A percentile compares a stretch with the other conserved stretches of the same genome.
Conservation (phyloP, 1,139 yeast species). For the Suhomyces coccinellae region DNA sequence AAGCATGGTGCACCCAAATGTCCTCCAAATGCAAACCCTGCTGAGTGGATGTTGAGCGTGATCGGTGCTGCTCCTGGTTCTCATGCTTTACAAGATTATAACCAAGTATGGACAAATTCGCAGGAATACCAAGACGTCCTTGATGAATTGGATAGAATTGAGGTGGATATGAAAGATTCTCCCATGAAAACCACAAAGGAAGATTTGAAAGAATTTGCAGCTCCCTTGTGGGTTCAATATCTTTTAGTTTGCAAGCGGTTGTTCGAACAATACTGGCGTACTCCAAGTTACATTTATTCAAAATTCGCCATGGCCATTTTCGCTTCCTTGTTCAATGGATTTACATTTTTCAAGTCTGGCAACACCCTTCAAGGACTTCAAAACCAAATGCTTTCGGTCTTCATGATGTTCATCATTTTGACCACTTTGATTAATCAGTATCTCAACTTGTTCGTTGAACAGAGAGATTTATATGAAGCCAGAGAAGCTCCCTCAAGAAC, state of each 20-base stretch:
- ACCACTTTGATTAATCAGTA: constrained; percentile 64
- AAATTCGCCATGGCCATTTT: constrained; percentile 54
- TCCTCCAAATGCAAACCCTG: constrained; percentile 49
- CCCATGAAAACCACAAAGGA: constrained; percentile 18
- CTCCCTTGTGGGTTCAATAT: constrained; percentile 50
- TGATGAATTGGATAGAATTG: constrained; percentile 28
- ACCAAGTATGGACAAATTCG: constrained; percentile 37
- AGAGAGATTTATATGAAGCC: constrained; percentile 66
- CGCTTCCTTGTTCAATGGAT: constrained; percentile 66
- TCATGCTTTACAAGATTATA: constrained; percentile 34
- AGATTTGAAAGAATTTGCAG: constrained; percentile 42
- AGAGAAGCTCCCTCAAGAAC: constrained; percentile 72
- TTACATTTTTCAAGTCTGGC: constrained; percentile 69
- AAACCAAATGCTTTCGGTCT: constrained; percentile 56
- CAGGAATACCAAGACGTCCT: constrained; percentile 25
- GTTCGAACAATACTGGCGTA: constrained; percentile 68
- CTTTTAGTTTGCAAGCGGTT: constrained; percentile 54
- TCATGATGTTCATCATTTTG: constrained; percentile 55
- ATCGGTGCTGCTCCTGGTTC: constrained; percentile 42
- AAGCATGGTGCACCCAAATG: constrained; percentile 51
- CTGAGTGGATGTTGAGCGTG: constrained; percentile 58
- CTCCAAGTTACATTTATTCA: constrained; percentile 71
- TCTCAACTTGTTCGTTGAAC: constrained; percentile 67
- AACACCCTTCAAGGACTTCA: constrained; percentile 59
- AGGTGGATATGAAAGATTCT: constrained; percentile 17